These are phyloP conservation scores for Dactylis glomerata DNA, from an alignment of 176 grass and related monocot species.

Conservation along the genomic window DNA sequence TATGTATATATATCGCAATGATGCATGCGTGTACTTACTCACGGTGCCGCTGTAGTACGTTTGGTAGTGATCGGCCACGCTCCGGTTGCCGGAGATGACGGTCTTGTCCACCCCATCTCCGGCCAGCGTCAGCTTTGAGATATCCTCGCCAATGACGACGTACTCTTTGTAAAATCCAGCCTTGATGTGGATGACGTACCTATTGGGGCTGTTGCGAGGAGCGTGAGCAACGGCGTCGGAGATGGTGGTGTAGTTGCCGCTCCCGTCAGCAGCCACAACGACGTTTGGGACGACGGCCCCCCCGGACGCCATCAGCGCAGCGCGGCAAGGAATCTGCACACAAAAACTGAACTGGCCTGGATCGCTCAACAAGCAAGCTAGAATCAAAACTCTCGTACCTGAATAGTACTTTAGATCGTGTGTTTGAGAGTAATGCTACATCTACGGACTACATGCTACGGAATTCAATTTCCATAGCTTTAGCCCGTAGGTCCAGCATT, in stretches of 20 bases:
- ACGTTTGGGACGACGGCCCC: background rate
- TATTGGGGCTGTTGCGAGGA: background rate
- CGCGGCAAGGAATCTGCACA: background rate
- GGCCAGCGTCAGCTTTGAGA: constrained; percentile 5
- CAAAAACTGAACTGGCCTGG: no score
- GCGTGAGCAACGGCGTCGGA: background rate
- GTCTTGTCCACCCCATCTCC: constrained; percentile 12
- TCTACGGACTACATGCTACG: no score
- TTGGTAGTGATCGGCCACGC: background rate
- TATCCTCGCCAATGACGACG: background rate
- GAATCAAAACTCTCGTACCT: no score
- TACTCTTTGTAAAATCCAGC: constrained; percentile 18
- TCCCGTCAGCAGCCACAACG: background rate
- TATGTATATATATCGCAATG: no score
- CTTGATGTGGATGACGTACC: constrained; percentile 21
- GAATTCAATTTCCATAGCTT: no score
- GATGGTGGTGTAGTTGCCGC: background rate
- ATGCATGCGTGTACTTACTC: constrained; percentile 8
- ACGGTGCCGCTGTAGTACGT: constrained; percentile 16
- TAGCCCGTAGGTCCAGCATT: no score
- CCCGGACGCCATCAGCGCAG: background rate
- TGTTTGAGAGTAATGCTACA: no score
- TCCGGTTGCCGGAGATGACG: constrained; percentile 16
- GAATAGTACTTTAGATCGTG: no score
- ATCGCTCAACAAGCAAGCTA: no score